A percentile compares a stretch with the other conserved stretches of the same genome.
phyloP scores from a whole-genome alignment of 306 rosid genomes.

The Lotus japonicus region DNA sequence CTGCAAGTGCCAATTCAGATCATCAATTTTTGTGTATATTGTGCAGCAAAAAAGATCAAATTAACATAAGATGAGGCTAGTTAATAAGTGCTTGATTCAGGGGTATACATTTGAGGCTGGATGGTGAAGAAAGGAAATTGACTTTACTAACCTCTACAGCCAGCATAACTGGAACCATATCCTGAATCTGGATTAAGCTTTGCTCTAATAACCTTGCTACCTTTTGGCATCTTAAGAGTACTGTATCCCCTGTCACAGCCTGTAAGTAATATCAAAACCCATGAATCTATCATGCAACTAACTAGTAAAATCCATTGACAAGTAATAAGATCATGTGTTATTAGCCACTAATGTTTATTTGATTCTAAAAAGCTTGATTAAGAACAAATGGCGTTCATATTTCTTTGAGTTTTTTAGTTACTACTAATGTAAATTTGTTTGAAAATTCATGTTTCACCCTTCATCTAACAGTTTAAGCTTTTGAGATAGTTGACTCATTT shows the following conservation, averaged over 20 bases:
- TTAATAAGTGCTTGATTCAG: too few species aligned
- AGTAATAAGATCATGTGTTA: background rate
- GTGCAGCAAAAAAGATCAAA: background rate
- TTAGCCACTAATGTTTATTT: background rate
- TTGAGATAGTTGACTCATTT: too few species aligned
- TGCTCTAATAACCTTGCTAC: slow-evolving; percentile 49
- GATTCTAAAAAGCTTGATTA: background rate
- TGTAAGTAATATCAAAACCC: slow-evolving; percentile 30
- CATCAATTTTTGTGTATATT: background rate
- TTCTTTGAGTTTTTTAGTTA: too few species aligned
- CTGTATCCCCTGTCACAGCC: slow-evolving; percentile 63
- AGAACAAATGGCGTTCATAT: background rate
- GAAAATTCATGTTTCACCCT: too few species aligned
- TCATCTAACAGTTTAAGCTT: too few species aligned
- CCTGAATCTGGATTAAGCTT: slow-evolving; percentile 61
- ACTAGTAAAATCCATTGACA: background rate
- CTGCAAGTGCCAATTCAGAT: slow-evolving; percentile 41
- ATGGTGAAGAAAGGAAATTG: background rate
- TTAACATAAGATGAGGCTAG: too few species aligned
- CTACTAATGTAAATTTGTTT: too few species aligned
- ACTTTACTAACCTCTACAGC: slow-evolving; percentile 59
- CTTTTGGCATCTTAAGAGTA: slow-evolving; percentile 50
- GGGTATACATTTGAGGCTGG: too few species aligned
- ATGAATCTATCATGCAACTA: slow-evolving; percentile 6
- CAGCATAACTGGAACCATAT: slow-evolving; percentile 62